phyloP scores from a whole-genome alignment of 2,329 filamentous ascomycete genomes.

The Lasiodiplodia sp. region DNA sequence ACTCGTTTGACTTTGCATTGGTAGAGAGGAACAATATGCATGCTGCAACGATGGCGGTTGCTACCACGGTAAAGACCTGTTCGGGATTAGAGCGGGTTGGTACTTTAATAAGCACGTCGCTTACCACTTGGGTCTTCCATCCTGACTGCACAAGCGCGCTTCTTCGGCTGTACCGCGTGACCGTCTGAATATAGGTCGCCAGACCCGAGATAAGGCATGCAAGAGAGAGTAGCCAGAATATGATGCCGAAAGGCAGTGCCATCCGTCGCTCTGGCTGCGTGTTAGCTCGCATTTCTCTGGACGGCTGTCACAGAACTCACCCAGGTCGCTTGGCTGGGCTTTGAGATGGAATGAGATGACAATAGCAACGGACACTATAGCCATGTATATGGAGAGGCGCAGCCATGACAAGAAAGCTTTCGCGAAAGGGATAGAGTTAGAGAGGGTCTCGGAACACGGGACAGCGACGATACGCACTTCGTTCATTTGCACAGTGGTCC shows the following conservation, averaged over 20 bases:
- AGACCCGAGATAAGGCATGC: constrained; percentile 79
- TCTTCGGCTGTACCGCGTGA: constrained; percentile 81
- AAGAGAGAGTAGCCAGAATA: constrained; percentile 86
- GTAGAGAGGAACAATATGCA: constrained; percentile 51
- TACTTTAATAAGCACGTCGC: constrained; percentile 30
- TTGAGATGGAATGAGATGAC: constrained; percentile 93
- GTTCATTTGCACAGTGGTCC: constrained; percentile 81
- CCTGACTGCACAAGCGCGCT: constrained; percentile 89
- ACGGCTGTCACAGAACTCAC: constrained; percentile 33
- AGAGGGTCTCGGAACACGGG: background rate
- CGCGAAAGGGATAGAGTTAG: background rate
- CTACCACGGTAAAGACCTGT: constrained; percentile 48
- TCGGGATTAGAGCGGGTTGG: constrained; percentile 1
- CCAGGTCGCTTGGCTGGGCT: constrained; percentile 64
- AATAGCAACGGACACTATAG: constrained; percentile 87
- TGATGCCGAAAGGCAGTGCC: constrained; percentile 80
- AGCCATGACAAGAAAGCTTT: constrained; percentile 86
- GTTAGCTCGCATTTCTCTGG: background rate
- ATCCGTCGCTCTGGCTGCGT: constrained; percentile 72
- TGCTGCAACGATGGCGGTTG: constrained; percentile 50
- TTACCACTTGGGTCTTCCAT: constrained; percentile 86
- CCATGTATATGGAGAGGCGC: constrained; percentile 87
- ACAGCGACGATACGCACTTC: constrained; percentile 55
- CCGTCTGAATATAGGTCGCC: constrained; percentile 83
- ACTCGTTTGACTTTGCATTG: constrained; percentile 37